Evolutionary conservation across 768 basidiomycete species (phyloP), one percentile per base, ranked within the genome.

Genomic region (Leucogyrophana mollusca): DNA sequence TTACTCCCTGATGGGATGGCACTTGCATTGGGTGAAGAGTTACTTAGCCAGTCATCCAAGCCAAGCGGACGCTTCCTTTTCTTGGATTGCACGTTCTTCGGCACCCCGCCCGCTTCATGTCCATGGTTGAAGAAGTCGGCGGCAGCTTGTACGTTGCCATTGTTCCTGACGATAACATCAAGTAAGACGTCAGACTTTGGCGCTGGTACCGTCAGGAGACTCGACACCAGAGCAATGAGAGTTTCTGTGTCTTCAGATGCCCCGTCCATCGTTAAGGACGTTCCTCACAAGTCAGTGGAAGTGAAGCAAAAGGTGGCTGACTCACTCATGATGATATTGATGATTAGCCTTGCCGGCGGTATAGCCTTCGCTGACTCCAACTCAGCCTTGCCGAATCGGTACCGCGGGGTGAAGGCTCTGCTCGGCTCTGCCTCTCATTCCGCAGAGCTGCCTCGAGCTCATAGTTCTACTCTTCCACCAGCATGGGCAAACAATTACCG

Each of bases 151-250:
- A 76, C 76, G 54, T 89, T 69, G 17, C 87, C 88, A 34, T 79
- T 65, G 37, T 66, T 72, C 42, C 72, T 59, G 11, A 83, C 67
- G 8, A 90, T 73, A 2, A 82, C 73, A 35, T 87, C 77, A 4
- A 90, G 67, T 1, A 89, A 72, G 6, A 60, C 54, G 17, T 66
- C 64, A 34, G 73, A 70, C 24, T 68, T 61, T 3, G 70, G 62
- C 11, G 53, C 50, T 43, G 60, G 60, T 20, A 43, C 45, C 40
- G 56, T 46, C 13, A 88, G 61, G 11, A 87, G 66, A 58, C 85
- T 88, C 13, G 71, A 66, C n/a, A 88, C 78, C 46, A 87, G 67
- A 9, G 79, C 85, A 34, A 90, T 68, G 25, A 89, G 71, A 6
- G 71, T 79, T 23, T 90, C 88, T 0, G 85, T 90, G 64, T 87